Conservation (phyloP, 2,329 filamentous ascomycete species). For the Uncinocarpus reesii region DNA sequence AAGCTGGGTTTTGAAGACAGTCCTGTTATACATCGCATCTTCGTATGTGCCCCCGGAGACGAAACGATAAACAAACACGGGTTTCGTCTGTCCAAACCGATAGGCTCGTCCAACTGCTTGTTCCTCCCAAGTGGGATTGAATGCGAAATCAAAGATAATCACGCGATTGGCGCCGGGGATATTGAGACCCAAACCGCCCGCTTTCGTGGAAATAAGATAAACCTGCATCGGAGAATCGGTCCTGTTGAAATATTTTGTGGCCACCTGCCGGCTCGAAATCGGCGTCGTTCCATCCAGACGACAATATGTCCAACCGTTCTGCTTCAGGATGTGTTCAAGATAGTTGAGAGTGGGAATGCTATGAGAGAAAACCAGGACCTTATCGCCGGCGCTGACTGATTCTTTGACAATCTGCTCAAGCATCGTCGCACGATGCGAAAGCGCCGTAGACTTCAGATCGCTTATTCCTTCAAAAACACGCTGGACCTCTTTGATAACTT, state of each 20-base stretch:
- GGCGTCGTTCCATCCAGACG: slow-evolving; percentile 60
- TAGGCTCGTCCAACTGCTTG: slow-evolving; percentile 82
- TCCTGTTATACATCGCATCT: slow-evolving; percentile 58
- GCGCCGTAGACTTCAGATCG: slow-evolving; percentile 32
- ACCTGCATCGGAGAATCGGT: slow-evolving; percentile 43
- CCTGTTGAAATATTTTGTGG: slow-evolving; percentile 60
- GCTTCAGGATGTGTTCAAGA: slow-evolving; percentile 48
- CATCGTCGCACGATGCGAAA: slow-evolving; percentile 60
- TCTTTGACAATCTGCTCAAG: slow-evolving; percentile 60
- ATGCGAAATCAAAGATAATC: slow-evolving; percentile 73
- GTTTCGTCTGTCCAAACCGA: slow-evolving; percentile 69
- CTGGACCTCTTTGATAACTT: slow-evolving; percentile 17
- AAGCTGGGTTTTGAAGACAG: slow-evolving; percentile 74
- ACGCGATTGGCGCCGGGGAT: slow-evolving; percentile 76
- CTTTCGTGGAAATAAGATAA: slow-evolving; percentile 72
- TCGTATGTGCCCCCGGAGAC: slow-evolving; percentile 71
- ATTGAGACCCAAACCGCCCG: slow-evolving; percentile 75
- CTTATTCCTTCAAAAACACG: slow-evolving; percentile 24
- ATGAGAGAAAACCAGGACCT: slow-evolving; percentile 71
- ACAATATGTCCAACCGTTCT: slow-evolving; percentile 39
- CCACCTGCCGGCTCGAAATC: slow-evolving; percentile 48
- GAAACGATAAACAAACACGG: slow-evolving; percentile 77
- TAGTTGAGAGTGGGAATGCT: slow-evolving; percentile 60
- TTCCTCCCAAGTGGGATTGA: slow-evolving; percentile 70
- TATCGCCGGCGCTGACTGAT: slow-evolving; percentile 54